Evolutionary conservation across 768 basidiomycete genomes (phyloP).

Genomic region (Mycena chlorophos): DNA sequence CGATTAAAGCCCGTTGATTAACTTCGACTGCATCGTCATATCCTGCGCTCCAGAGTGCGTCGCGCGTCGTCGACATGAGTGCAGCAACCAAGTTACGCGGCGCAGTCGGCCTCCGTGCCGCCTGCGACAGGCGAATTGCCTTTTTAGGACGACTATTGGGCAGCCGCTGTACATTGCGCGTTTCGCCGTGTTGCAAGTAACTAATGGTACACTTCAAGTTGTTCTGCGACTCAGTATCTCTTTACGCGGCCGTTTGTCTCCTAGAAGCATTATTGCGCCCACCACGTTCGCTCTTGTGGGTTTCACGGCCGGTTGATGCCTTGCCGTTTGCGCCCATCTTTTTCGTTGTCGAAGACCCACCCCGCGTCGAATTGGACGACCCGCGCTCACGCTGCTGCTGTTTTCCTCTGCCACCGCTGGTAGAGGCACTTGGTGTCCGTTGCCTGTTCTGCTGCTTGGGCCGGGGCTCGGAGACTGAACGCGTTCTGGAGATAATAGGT

Average conservation of each 20-base stretch:
- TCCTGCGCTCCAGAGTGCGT: constrained; percentile 46
- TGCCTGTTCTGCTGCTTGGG: constrained; percentile 2
- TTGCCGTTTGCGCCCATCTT: neutral
- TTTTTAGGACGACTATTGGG: too few species aligned
- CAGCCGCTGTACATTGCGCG: too few species aligned
- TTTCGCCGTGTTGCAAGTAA: too few species aligned
- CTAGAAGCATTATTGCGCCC: too few species aligned
- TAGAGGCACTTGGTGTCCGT: constrained; percentile 14
- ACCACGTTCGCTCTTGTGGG: neutral
- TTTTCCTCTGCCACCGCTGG: constrained; percentile 11
- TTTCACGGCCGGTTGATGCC: neutral
- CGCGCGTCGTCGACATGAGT: too few species aligned
- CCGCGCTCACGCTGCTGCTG: constrained; percentile 17
- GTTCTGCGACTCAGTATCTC: too few species aligned
- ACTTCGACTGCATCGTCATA: constrained; percentile 85
- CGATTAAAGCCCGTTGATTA: constrained; percentile 94
- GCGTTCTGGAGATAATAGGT: constrained; percentile 6
- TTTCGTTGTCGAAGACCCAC: neutral
- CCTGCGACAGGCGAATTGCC: too few species aligned
- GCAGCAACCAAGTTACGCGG: too few species aligned
- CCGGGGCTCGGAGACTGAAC: constrained; percentile 15
- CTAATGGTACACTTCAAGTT: too few species aligned
- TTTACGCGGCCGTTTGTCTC: too few species aligned
- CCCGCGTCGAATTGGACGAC: neutral
- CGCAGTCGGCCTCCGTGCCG: too few species aligned